Base-by-base conservation (phyloP, 257 asterid genomes). In the Coffea eugenioides region DNA sequence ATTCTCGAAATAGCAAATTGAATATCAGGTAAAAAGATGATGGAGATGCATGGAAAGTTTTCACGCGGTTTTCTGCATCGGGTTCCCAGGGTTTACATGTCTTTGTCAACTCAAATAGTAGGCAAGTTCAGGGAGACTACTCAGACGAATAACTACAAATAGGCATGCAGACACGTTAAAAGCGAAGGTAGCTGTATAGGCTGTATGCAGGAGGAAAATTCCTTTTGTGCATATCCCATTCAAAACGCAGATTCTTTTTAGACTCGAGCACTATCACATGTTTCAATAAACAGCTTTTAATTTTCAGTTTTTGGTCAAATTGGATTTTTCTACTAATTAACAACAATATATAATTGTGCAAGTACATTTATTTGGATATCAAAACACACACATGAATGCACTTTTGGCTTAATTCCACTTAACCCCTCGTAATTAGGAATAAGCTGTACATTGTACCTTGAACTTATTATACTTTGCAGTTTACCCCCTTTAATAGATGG, bases 61-160 rank as follows among this genome's bases (percentile, higher is more conserved):
- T 69, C 74, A 69, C 56, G 74, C 74, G 74, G 21, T 69, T 41
- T 69, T 20, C 74, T 41, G 25, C 56, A 43, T 69, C 41, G 41
- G 12, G 72, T 15, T 36, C 45, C 20, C 4, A 16, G 0, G 43
- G 49, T 31, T 31, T 31, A 31, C 34, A 31, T 31, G 1, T 69
- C 74, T 41, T 20, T 20, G 74, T 2, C 74, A 20, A 43, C 6
- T 21, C 1, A 15, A 8, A 13, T 69, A 46, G 73, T 7, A 39
- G 73, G 41, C 39, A 64, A 11, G n/a, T 25, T n/a, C 16, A 10
- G 69, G 69, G 69, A 64, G 15, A 36, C 69, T 64, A 64, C 6
- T 62, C 34, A 14, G 21, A 11, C 7, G 8, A 59, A 23, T 59
- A 59, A 21, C 66, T 21, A 59, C 12, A 59, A 59, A 21, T 59